Evolutionary conservation across 768 basidiomycete species (phyloP), one percentile per base, ranked within the genome.

Genomic region (Calocera viscosa): DNA sequence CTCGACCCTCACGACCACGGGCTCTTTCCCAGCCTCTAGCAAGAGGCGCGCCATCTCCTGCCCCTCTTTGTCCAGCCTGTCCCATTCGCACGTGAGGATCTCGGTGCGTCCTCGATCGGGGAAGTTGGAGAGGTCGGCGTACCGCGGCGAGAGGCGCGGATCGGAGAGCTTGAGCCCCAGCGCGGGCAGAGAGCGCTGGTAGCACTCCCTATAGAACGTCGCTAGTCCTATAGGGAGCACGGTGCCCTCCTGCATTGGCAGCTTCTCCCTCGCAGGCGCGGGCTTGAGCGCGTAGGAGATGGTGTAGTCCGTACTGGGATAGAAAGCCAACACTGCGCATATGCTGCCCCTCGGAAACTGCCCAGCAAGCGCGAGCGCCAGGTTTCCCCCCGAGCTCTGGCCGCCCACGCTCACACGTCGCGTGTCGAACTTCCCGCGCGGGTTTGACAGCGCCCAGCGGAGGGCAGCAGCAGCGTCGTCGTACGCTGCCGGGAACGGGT

Each of bases 1-100:
- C 34, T 65, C 47, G 49, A 71, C 68, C 26, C 66, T 49, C 47
- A 71, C 71, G 11, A 28, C n/a, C 11, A 71, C 70, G 3, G 43
- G 43, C 8, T 47, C 43, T 19, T 24, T 47, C 2, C 68, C 70
- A 11, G 33, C 22, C 24, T 41, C 32, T 22, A 65, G 30, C 14
- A 71, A 64, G 16, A 32, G 43, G n/a, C 38, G 34, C n/a, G 47
- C 67, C 41, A 70, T 70, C 22, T 65, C 67, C 32, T 71, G 67
- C 17, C 60, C 71, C 53, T 71, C 71, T 16, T 66, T 17, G 14
- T 68, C 67, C 11, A 71, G 68, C 40, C 70, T 68, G 64, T 71
- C 69, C 16, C 68, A 64, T 14, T 38, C 66, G n/a, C 70, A 70
- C 24, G 70, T 71, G 26, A 71, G n/a, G 17, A 71, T 65, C 38